Base-by-base conservation (phyloP, 2,329 filamentous ascomycete species). In the Colletotrichum somersetense region DNA sequence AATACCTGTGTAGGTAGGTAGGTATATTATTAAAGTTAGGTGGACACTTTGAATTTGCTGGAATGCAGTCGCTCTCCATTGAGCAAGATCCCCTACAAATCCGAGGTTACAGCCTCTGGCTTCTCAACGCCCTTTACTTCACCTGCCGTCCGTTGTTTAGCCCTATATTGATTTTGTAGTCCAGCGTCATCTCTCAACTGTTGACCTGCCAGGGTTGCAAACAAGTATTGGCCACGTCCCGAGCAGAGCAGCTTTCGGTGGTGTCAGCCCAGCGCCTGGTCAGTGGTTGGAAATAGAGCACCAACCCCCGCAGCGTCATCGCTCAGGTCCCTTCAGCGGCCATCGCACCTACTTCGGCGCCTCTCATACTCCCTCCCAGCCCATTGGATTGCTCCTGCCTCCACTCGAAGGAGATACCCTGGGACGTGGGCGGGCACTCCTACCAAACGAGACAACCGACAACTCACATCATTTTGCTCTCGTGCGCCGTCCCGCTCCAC, bases 391-490 rank as follows among this genome's bases (percentile, higher is more conserved):
- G 42, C 55, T 26, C 52, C 50, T 33, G 42, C 44, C 65, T 68
- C 69, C 69, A 69, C 69, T 52, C 52, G 40, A 55, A 63, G 42
- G 58, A 53, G 38, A 52, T 40, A 63, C 58, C 65, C 62, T 40
- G 48, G 62, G 46, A 42, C 62, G 52, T 70, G 56, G 65, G 63
- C 20, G 56, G 69, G 63, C 20, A 61, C 66, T 59, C 66, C 53
- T 72, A 53, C 70, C 67, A 66, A 71, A 73, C 66, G 46, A 58
- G 62, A 73, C 56, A 71, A n/a, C 71, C 67, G 62, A 63, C 62
- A 59, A 67, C 67, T 71, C 62, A 50, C 62, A 71, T 73, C 67
- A 67, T 71, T 73, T 71, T 73, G 71, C 71, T 73, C 71, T 73
- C 67, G 62, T 73, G 71, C 67, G 57, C 62, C 67, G 56, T 71